phyloP scores from a whole-genome alignment of 768 basidiomycete genomes.

The Cubamyces lactineus region DNA sequence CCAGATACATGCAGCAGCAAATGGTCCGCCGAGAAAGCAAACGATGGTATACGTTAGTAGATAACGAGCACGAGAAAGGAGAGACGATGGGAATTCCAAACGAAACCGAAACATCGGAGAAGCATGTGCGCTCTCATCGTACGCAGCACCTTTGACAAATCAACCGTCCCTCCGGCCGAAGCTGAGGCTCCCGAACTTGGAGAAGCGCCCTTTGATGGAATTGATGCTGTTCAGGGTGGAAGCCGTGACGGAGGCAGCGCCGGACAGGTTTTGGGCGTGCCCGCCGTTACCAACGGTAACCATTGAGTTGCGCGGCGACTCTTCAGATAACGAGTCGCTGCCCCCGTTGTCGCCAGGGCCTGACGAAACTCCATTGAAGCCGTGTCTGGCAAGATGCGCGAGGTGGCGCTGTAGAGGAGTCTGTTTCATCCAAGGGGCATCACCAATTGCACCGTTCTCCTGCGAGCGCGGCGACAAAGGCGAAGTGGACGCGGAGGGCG shows the following conservation, averaged over 20 bases:
- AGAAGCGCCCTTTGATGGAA: constrained; percentile 74
- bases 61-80: neutral
- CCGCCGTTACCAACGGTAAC: constrained; percentile 66
- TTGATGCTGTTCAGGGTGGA: constrained; percentile 70
- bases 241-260: constrained; percentile 56
- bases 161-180: constrained; percentile 52
- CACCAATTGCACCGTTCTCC: constrained; percentile 22
- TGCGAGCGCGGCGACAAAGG: constrained; percentile 26
- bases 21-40: constrained; percentile 12
- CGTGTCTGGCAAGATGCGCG: constrained; percentile 80
- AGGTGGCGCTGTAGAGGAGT: constrained; percentile 82
- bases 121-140: neutral
- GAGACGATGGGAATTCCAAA: neutral
- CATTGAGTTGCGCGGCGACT: constrained; percentile 75
- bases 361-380: constrained; percentile 80
- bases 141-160: neutral
- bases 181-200: constrained; percentile 74
- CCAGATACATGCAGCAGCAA: constrained; percentile 29
- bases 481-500: constrained; percentile 21
- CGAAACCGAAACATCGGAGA: neutral
- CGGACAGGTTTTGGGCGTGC: constrained; percentile 39
- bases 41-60: constrained; percentile 15
- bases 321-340: constrained; percentile 61
- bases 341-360: constrained; percentile 65
- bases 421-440: constrained; percentile 47